phyloP scores from a whole-genome alignment of 2,329 filamentous ascomycete species.

The Fusarium sp. region DNA sequence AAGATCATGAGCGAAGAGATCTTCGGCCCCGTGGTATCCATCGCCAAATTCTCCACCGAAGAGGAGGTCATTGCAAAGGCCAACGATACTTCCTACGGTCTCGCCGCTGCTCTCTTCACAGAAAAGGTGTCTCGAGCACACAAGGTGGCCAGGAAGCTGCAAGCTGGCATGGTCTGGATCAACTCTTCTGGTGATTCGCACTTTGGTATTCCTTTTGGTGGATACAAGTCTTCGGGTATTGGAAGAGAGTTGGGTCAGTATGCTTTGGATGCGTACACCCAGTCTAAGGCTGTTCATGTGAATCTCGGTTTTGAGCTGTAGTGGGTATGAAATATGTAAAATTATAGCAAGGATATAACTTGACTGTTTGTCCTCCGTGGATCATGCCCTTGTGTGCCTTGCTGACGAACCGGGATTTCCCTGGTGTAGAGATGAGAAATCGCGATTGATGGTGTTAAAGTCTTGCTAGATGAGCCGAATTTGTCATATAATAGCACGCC shows the following conservation, averaged over 20 bases:
- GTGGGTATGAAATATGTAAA: too few species aligned
- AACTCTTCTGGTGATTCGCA: conserved; percentile 45
- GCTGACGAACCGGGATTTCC: too few species aligned
- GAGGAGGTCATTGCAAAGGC: conserved; percentile 42
- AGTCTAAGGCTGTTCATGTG: conserved; percentile 41
- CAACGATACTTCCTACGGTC: conserved; percentile 61
- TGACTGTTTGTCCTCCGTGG: too few species aligned
- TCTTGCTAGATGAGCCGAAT: too few species aligned
- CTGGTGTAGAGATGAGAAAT: too few species aligned
- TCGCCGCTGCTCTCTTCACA: conserved; percentile 66
- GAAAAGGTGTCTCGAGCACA: conserved; percentile 57
- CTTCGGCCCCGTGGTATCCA: conserved; percentile 44
- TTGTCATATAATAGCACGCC: too few species aligned
- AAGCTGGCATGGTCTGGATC: conserved; percentile 60
- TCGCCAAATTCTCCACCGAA: conserved; percentile 39
- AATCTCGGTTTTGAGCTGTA: conserved; percentile 35
- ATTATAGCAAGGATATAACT: too few species aligned
- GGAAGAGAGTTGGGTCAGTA: conserved; percentile 41
- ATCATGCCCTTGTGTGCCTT: too few species aligned
- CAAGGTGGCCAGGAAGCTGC: conserved; percentile 58
- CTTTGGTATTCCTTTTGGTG: conserved; percentile 44
- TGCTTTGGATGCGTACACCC: conserved; percentile 42
- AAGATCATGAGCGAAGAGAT: conserved; percentile 45
- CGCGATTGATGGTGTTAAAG: too few species aligned
- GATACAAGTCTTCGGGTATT: conserved; percentile 41